Conservation (phyloP, 2,329 filamentous ascomycete species). For the Pyrenochaeta sp. region DNA sequence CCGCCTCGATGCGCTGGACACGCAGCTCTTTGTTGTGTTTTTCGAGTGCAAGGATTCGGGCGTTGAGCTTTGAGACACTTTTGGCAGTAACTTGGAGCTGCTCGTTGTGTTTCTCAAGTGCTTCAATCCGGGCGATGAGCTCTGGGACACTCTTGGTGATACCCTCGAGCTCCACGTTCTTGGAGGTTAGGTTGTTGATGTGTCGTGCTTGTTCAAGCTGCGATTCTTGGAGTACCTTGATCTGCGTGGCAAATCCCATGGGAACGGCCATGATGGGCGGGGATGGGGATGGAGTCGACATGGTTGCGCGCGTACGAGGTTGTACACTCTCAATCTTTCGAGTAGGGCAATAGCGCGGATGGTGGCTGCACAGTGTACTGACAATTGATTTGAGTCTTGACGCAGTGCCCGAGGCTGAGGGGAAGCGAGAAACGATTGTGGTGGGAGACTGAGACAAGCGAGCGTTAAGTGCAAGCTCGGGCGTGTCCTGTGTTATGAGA, state of each 20-base stretch:
- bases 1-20: conserved; percentile 23
- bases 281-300: neutral
- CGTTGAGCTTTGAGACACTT: neutral
- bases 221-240: conserved; percentile 16
- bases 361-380: too few relatives aligned
- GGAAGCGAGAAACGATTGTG: too few relatives aligned
- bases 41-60: conserved; percentile 22
- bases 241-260: conserved; percentile 22
- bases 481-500: too few relatives aligned
- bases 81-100: conserved; percentile 2
- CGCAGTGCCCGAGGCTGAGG: too few relatives aligned
- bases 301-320: too few relatives aligned
- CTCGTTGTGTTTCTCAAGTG: conserved; percentile 17
- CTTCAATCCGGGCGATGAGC: conserved; percentile 9
- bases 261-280: conserved; percentile 5
- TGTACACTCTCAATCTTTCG: too few relatives aligned
- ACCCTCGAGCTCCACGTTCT: conserved; percentile 16
- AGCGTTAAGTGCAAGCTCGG: too few relatives aligned
- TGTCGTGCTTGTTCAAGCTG: conserved; percentile 13
- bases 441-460: too few relatives aligned
- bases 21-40: conserved; percentile 7
- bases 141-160: neutral
- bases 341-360: too few relatives aligned
- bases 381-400: too few relatives aligned
- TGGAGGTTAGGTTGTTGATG: conserved; percentile 15